Evolutionary conservation across 495 filamentous ascomycete species (phyloP), one percentile per base, ranked within the genome.

Genomic region (Penicillium antarcticum): DNA sequence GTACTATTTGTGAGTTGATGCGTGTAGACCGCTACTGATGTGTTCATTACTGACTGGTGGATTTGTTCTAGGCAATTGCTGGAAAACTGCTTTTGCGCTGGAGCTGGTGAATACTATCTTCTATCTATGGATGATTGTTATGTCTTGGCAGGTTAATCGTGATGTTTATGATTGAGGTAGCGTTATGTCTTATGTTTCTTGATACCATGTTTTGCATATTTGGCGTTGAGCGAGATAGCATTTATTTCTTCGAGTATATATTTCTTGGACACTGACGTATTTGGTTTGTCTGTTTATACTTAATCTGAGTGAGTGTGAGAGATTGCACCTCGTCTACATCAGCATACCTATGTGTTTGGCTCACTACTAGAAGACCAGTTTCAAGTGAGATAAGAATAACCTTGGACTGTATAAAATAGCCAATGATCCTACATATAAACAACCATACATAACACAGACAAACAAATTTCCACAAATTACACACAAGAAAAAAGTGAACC

Each of bases 81-180:
- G 80, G 81, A 80, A 79, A 59, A 78, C 81, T 0, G 78, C 77
- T 1, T 85, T 85, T 66, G 77, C 80, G 14, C 75, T 83, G 60
- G 87, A 84, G 56, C 67, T 95, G 42, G 79, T 96, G 5, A 92
- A 88, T 41, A 82, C 76, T 9, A 80, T 97, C 21, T 95, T 96
- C 63, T 81, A 95, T 61, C 58, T 97, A 6, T 97, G 91, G 92
- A 92, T 97, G 76, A 91, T 96, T 66, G 73, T 97, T 40, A 89
- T 97, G 85, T 85, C 87, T 14, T 88, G 84, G 71, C 89, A 96
- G 68, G 94, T 98, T 12, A 86, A 89, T 72, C 77, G 80, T 41
- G 82, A 88, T 63, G 52, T 79, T 46, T 63, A 47, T 29, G 52
- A 63, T 44, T 57, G 48, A 56, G n/a, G n/a, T n/a, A n/a, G 48